Base-by-base conservation (phyloP, 179 eudicot genomes). In the Beta macrorhiza region DNA sequence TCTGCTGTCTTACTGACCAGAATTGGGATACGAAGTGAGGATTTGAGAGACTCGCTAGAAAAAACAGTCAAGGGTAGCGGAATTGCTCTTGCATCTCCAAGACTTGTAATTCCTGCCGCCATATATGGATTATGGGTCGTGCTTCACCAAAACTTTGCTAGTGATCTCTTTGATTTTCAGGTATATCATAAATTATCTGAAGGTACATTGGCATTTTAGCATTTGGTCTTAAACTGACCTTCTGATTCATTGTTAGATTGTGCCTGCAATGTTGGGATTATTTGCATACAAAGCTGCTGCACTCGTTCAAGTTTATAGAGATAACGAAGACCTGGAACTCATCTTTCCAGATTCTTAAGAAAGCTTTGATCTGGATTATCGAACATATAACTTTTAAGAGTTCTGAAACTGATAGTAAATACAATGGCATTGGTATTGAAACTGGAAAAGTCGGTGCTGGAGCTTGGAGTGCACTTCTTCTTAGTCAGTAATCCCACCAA, bases 201-300 rank as follows among this genome's bases (percentile, higher is more conserved):
- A 64, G 55, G 51, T 63, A 64, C 11, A 8, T 17, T 5, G 22
- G 7, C 25, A 15, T 37, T 49, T 5, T 67, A 53, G 11, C 6
- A 20, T 67, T 17, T 70, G 52, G 67, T 63, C 61, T 67, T 76
- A 29, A 29, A 76, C 47, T 11, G 17, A 7, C 49, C 20, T 72
- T 58, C 67, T 75, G 80, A 14, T 85, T 49, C 8, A 7, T 11
- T 77, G 61, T 64, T 87, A 95, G 99, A 91, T 95, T 77, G 87
- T 90, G 77, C 99, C 99, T 25, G 98, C 94, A 25, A 92, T 93
- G 94, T 72, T 93, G 55, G 99, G 99, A 78, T 14, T 95, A 81
- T 95, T 95, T 87, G 98, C 99, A 16, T 95, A 95, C 77, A 93
- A 95, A 87, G 99, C 95, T 45, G 98, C 98, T 75, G 95, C 96